Conservation (phyloP, 139 green algal species). For the Diplosphaera chodatii region DNA sequence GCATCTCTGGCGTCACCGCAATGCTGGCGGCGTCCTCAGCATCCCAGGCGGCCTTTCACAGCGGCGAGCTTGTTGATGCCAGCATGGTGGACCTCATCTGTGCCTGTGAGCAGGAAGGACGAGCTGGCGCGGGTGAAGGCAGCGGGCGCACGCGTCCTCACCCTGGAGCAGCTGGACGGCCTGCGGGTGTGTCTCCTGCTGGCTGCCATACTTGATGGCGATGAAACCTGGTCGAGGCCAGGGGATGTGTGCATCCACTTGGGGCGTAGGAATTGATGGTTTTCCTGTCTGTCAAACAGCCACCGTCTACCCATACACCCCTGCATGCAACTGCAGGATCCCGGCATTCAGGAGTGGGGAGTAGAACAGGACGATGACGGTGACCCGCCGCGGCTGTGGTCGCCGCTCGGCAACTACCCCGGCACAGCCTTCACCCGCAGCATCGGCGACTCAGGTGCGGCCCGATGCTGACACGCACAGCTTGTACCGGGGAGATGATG, state of each 20-base stretch:
- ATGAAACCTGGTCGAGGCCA: too few relatives aligned
- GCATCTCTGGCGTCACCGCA: too few relatives aligned
- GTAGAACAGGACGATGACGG: conserved; percentile 81
- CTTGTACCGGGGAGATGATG: too few relatives aligned
- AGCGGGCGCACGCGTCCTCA: conserved; percentile 81
- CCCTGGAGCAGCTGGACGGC: conserved; percentile 87
- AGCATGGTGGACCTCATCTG: too few relatives aligned
- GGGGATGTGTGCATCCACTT: too few relatives aligned
- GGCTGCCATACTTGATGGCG: too few relatives aligned
- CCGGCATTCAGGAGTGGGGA: conserved; percentile 54
- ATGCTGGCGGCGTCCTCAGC: too few relatives aligned
- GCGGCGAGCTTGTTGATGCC: neutral
- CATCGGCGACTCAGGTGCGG: conserved; percentile 79
- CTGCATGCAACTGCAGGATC: conserved; percentile 27
- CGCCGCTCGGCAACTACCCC: conserved; percentile 74
- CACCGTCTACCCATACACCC: too few relatives aligned
- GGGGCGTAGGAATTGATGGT: too few relatives aligned
- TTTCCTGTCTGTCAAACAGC: too few relatives aligned
- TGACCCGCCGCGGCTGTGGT: conserved; percentile 90
- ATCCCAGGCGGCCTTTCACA: neutral
- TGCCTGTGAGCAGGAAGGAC: conserved; percentile 81
- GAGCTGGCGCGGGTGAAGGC: conserved; percentile 81
- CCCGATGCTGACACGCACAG: too few relatives aligned
- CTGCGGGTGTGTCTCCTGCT: conserved; percentile 46
- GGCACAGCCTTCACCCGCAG: conserved; percentile 93